These are phyloP conservation scores for Amanita pseudoporphyria DNA, from an alignment of 768 basidiomycete species.

Conservation along the genomic window DNA sequence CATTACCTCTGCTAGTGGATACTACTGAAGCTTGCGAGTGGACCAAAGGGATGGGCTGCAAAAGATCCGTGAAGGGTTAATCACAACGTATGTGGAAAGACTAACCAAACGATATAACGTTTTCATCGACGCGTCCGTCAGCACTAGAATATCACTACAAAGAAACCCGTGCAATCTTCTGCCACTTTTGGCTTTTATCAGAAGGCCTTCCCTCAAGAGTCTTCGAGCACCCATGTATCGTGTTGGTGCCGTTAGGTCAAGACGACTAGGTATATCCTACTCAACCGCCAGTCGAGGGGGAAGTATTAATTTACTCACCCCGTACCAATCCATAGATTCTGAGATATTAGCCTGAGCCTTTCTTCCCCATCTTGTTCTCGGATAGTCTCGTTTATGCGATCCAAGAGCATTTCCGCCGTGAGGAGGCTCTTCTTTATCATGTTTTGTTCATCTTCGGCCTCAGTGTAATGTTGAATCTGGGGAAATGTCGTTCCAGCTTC, in stretches of 20 bases:
- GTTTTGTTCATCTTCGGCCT: constrained; percentile 49
- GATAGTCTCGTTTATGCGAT: constrained; percentile 82
- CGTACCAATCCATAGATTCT: constrained; percentile 81
- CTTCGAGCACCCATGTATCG: constrained; percentile 73
- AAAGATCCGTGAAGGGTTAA: background rate
- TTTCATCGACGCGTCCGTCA: constrained; percentile 64
- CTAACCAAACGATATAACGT: constrained; percentile 79
- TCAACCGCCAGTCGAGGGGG: background rate
- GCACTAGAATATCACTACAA: constrained; percentile 83
- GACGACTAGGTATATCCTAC: constrained; percentile 33
- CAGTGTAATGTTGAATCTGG: constrained; percentile 75
- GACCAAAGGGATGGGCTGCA: constrained; percentile 65
- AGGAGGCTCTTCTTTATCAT: constrained; percentile 45
- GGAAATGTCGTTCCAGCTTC: background rate
- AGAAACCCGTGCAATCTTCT: constrained; percentile 68
- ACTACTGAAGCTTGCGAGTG: constrained; percentile 35
- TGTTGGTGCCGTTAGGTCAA: constrained; percentile 89
- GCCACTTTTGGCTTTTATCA: constrained; percentile 80
- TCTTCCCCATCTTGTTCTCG: constrained; percentile 75
- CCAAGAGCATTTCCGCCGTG: constrained; percentile 64
- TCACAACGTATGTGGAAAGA: constrained; percentile 3
- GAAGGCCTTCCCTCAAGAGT: constrained; percentile 68
- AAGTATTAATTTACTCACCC: constrained; percentile 37
- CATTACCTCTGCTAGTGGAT: constrained; percentile 4
- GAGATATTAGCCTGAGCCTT: constrained; percentile 64